Evolutionary conservation across 176 grass and related monocot species (phyloP), one percentile per base, ranked within the genome.

Genomic region (Secale cereale): DNA sequence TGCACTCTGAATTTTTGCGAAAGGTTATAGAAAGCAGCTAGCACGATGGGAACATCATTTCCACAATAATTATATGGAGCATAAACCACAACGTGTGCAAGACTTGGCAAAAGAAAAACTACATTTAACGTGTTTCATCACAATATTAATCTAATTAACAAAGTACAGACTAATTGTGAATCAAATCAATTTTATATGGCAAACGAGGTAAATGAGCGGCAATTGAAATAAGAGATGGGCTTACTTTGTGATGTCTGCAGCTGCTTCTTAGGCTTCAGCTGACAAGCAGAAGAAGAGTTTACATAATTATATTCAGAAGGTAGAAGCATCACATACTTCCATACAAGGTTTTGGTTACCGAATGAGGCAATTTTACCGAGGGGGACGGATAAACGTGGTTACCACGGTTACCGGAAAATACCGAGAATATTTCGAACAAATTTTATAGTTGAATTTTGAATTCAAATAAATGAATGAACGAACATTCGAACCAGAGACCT

Each of bases 211-310:
- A 91, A 62, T 69, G 61, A 74, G 73, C 8, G 66, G 72, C 10
- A 54, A 70, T 27, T 76, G 48, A 81, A 25, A 69, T 84, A 61
- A 45, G 43, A 78, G 67, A 82, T 67, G 37, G 66, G 14, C 85
- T 78, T 92, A 99, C 97, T 99, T 99, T 78, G 97, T 99, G 91
- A 89, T 85, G 76, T 99, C 94, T 66, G 94, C 89, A 45, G 95
- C 86, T 50, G 90, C 93, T 83, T 83, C 86, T 45, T 86, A 83
- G 63, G 81, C 72, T 89, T 94, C 89, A 80, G 82, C 88, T 89
- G 77, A 71, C 57, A n/a, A 86, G 61, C 31, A 70, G 12, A 26
- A 48, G 22, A 87, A 76, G 22, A 87, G 46, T 43, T 87, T 59
- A 78, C 46, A 43, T 80, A 86, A 67, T 74, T 40, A 85, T 50